A percentile compares a stretch with the other conserved stretches of the same genome.
Conservation (phyloP, 1,139 yeast genomes). For the Magnusiomyces starmeri region DNA sequence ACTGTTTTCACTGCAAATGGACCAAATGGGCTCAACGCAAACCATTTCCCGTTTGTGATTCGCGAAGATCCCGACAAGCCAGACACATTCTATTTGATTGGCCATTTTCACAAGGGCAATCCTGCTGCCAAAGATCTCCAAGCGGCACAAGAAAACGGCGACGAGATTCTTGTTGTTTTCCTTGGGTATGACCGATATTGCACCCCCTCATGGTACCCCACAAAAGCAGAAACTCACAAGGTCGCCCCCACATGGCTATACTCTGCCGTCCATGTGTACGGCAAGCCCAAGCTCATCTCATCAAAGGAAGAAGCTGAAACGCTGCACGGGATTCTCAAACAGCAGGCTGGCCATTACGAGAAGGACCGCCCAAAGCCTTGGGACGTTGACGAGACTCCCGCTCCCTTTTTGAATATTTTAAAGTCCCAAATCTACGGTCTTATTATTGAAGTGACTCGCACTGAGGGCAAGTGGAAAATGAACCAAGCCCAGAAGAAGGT, state of each 20-base stretch:
- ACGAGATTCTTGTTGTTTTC: slow-evolving; percentile 46
- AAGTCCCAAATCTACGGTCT: slow-evolving; percentile 56
- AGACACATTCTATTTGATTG: slow-evolving; percentile 41
- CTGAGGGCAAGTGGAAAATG: slow-evolving; percentile 54
- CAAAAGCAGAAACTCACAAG: slow-evolving; percentile 49
- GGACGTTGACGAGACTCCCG: slow-evolving; percentile 57
- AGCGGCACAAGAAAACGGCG: slow-evolving; percentile 20
- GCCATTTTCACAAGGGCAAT: slow-evolving; percentile 52
- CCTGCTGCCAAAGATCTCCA: slow-evolving; percentile 46
- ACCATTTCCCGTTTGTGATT: slow-evolving; percentile 52
- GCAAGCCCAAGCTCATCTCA: slow-evolving; percentile 42
- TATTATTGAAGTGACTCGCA: slow-evolving; percentile 45
- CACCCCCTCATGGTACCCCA: slow-evolving; percentile 55
- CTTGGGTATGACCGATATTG: slow-evolving; percentile 50
- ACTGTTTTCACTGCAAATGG: slow-evolving; percentile 42
- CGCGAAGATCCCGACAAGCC: slow-evolving; percentile 32
- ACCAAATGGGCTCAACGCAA: slow-evolving; percentile 40
- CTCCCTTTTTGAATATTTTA: slow-evolving; percentile 39
- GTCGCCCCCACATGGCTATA: slow-evolving; percentile 72
- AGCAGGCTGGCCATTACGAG: slow-evolving; percentile 47
- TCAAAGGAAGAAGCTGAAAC: slow-evolving; percentile 33
- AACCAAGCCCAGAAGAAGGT: slow-evolving; percentile 44
- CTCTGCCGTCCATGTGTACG: slow-evolving; percentile 53
- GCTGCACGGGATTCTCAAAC: slow-evolving; percentile 42
- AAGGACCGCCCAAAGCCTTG: slow-evolving; percentile 37